Percentiles rank a stretch among this genome's conserved stretches.
Conservation (phyloP, 2,329 filamentous ascomycete species). For the Calonectria fujianensis region DNA sequence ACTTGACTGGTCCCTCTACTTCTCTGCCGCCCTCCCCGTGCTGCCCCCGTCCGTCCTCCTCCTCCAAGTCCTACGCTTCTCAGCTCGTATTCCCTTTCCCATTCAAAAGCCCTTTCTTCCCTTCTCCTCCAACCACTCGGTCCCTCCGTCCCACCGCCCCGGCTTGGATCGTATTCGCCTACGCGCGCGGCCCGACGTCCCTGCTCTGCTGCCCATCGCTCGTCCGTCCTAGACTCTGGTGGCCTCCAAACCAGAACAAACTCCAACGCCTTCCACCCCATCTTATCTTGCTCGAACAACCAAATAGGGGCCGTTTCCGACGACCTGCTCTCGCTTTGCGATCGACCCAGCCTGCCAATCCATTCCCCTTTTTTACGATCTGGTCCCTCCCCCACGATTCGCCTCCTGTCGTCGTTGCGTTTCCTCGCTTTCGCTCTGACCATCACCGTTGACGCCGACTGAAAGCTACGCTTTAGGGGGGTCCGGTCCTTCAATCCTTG, state of each 20-base stretch:
- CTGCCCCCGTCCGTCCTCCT: conserved; percentile 34
- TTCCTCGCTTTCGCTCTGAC: conserved; percentile 20
- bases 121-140: conserved; percentile 52
- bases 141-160: conserved; percentile 54
- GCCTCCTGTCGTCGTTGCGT: conserved; percentile 19
- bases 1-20: conserved; percentile 29
- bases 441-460: conserved; percentile 30
- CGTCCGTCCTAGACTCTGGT: conserved; percentile 33
- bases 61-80: conserved; percentile 43
- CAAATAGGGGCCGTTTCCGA: conserved; percentile 42
- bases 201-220: conserved; percentile 32
- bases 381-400: conserved; percentile 8
- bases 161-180: conserved; percentile 49
- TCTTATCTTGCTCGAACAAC: conserved; percentile 30
- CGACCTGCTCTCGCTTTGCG: conserved; percentile 30
- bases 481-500: conserved; percentile 28
- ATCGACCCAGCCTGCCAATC: conserved; percentile 16
- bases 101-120: conserved; percentile 48
- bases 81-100: conserved; percentile 56
- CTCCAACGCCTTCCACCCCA: conserved; percentile 32
- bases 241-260: conserved; percentile 15
- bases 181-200: conserved; percentile 46
- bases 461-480: conserved; percentile 37
- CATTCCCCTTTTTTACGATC: conserved; percentile 31
- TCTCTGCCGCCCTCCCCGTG: conserved; percentile 23